Conservation (phyloP, 2,329 filamentous ascomycete species). For the Colletotrichum acutatum region DNA sequence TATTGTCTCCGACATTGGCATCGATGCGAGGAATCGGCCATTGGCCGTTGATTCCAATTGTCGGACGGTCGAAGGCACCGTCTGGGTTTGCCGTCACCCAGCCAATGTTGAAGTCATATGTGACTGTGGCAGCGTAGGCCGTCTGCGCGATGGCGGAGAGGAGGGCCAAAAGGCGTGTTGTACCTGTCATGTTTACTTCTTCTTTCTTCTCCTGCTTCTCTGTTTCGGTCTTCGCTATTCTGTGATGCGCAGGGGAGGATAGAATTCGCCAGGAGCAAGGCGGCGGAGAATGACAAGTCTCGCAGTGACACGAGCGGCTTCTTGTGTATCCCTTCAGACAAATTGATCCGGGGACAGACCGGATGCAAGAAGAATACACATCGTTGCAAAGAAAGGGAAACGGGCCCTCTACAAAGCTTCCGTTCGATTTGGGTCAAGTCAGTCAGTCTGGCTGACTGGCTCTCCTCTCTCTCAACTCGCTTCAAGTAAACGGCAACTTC, state of each 20-base stretch:
- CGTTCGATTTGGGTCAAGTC: background rate
- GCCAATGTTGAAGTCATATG: conserved; percentile 74
- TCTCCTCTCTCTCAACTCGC: background rate
- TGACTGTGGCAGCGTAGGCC: conserved; percentile 53
- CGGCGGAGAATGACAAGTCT: background rate
- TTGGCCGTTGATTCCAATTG: conserved; percentile 80
- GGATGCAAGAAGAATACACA: background rate
- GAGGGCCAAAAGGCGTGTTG: conserved; percentile 20
- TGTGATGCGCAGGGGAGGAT: background rate
- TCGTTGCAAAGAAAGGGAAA: background rate
- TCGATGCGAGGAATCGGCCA: conserved; percentile 79
- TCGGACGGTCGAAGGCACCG: conserved; percentile 69
- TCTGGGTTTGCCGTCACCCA: conserved; percentile 82
- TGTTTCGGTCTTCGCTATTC: background rate
- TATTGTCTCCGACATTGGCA: conserved; percentile 69
- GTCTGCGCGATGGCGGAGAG: conserved; percentile 26
- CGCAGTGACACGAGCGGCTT: background rate
- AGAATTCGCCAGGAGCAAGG: background rate
- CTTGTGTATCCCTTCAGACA: background rate
- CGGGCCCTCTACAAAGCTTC: background rate
- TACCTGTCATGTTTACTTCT: background rate
- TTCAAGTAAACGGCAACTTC: conserved; percentile 16
- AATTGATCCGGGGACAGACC: background rate
- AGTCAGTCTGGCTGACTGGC: too few species aligned
- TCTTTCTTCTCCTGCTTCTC: background rate